Evolutionary conservation across 345 rosid genomes (phyloP).

Genomic region (Rubroshorea leprosula): DNA sequence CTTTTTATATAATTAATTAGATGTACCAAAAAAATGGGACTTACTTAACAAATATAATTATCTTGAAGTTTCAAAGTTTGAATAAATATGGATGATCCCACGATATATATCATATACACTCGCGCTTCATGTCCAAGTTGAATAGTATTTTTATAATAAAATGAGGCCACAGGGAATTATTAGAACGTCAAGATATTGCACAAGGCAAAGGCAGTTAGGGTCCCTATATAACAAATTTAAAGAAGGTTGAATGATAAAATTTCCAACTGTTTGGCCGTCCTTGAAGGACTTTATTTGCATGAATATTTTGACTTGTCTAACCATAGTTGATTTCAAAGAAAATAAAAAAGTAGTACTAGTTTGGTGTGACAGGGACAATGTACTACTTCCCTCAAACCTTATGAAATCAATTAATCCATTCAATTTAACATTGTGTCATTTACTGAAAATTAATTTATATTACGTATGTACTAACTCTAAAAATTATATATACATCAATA

Average conservation of each 20-base stretch:
- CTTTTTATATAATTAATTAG: too few species aligned
- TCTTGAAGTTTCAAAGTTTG: neutral
- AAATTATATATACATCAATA: too few species aligned
- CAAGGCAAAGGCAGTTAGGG: slow-evolving; percentile 18
- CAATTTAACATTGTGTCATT: too few species aligned
- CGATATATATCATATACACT: neutral
- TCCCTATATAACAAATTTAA: slow-evolving; percentile 15
- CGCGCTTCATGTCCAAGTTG: neutral
- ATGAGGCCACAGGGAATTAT: slow-evolving; percentile 15
- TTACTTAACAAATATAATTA: too few species aligned
- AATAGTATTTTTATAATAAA: neutral
- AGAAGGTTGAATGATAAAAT: slow-evolving; percentile 1
- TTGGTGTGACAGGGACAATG: too few species aligned
- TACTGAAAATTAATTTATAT: too few species aligned
- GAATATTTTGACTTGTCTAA: slow-evolving; percentile 21
- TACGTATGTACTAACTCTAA: too few species aligned
- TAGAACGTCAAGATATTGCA: slow-evolving; percentile 11
- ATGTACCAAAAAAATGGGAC: too few species aligned
- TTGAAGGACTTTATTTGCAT: too few species aligned
- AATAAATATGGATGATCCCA: slow-evolving; percentile 5
- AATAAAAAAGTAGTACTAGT: too few species aligned
- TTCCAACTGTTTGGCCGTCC: neutral
- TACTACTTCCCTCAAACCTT: too few species aligned
- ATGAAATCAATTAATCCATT: too few species aligned
- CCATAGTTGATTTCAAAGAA: slow-evolving; percentile 3